Conservation (phyloP, 208 protist species). For the Leishmania tarentolae region DNA sequence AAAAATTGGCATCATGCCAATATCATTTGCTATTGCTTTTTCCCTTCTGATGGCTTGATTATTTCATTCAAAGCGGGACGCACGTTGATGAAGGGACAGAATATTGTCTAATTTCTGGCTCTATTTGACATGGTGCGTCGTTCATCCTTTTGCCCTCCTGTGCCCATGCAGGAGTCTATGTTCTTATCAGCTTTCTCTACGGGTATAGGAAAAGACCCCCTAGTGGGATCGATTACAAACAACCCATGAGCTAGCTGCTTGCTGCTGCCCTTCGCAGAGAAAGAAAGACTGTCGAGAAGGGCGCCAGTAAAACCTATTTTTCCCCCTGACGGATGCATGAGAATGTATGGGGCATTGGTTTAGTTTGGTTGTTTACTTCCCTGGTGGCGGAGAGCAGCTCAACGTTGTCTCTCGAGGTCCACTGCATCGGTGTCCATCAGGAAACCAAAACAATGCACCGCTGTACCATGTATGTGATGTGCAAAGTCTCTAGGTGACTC, state of each 20-base stretch:
- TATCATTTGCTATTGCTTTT: background rate
- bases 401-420: background rate
- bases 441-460: background rate
- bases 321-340: background rate
- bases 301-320: background rate
- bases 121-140: background rate
- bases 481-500: background rate
- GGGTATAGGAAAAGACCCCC: background rate
- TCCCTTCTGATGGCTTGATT: no score
- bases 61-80: background rate
- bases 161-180: background rate
- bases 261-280: background rate
- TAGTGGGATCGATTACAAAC: background rate
- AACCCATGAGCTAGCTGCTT: background rate
- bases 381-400: background rate
- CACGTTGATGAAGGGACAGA: background rate
- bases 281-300: background rate
- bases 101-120: background rate
- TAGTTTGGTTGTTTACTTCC: background rate
- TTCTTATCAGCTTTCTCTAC: background rate
- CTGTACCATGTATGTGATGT: background rate
- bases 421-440: background rate
- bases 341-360: background rate
- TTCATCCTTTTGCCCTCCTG: background rate
- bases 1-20: no score